Evolutionary conservation across 1,139 yeast genomes (phyloP).

Genomic region (Blastobotrys aristatus): DNA sequence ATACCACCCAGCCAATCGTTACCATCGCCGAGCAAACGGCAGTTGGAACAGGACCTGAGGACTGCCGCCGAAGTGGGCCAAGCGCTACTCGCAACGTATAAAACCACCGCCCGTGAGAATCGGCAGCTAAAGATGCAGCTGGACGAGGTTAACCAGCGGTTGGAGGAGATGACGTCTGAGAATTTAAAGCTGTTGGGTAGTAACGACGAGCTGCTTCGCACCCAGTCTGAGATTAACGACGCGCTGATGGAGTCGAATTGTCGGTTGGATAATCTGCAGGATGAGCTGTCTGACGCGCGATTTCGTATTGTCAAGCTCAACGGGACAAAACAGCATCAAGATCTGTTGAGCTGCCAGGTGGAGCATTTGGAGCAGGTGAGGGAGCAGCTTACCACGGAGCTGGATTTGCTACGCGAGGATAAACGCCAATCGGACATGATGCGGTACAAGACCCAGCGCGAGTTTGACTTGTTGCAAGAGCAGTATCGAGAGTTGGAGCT

Average conservation of each 20-base stretch:
- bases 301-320: slow-evolving; percentile 18
- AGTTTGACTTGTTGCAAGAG: slow-evolving; percentile 22
- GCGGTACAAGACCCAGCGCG: slow-evolving; percentile 24
- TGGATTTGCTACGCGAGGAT: slow-evolving; percentile 18
- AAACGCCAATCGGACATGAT: slow-evolving; percentile 21
- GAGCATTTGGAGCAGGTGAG: slow-evolving; percentile 22
- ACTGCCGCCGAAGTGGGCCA: slow-evolving; percentile 30
- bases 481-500: slow-evolving; percentile 24
- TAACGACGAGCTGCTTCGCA: slow-evolving; percentile 22
- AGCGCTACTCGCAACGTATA: slow-evolving; percentile 24
- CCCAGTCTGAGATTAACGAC: slow-evolving; percentile 19
- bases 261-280: slow-evolving; percentile 16
- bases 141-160: slow-evolving; percentile 17
- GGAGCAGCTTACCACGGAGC: slow-evolving; percentile 22
- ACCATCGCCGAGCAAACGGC: no score
- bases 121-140: slow-evolving; percentile 19
- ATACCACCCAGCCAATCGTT: no score
- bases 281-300: slow-evolving; percentile 18
- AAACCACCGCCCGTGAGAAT: slow-evolving; percentile 17
- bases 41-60: slow-evolving; percentile 24
- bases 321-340: slow-evolving; percentile 18
- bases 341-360: slow-evolving; percentile 22
- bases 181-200: slow-evolving; percentile 17
- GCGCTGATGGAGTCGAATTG: slow-evolving; percentile 19
- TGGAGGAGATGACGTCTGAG: slow-evolving; percentile 18